phyloP scores from a whole-genome alignment of 2,329 filamentous ascomycete genomes.

The Aspergillus melleus region DNA sequence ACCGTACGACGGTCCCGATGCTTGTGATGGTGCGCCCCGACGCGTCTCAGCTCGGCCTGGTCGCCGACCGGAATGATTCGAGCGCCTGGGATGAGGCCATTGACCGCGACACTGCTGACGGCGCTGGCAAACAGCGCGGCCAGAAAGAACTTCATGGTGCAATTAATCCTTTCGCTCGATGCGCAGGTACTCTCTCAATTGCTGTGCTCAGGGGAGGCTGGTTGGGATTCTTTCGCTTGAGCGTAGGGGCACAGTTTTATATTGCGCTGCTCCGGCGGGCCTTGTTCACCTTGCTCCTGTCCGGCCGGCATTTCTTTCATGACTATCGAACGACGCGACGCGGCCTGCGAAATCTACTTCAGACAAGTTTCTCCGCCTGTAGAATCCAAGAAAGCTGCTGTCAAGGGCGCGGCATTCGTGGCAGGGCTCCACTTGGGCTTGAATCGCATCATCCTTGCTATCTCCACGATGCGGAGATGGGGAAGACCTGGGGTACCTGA shows the following conservation, averaged over 20 bases:
- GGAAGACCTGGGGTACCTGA: background rate
- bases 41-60: slow-evolving; percentile 14
- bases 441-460: background rate
- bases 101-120: slow-evolving; percentile 18
- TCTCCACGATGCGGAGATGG: slow-evolving; percentile 17
- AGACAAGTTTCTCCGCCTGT: slow-evolving; percentile 28
- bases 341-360: background rate
- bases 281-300: background rate
- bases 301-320: too few relatives aligned
- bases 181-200: background rate
- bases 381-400: slow-evolving; percentile 4
- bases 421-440: background rate
- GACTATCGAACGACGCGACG: background rate
- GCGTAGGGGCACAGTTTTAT: background rate
- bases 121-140: slow-evolving; percentile 22
- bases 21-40: slow-evolving; percentile 27
- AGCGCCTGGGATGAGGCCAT: slow-evolving; percentile 25
- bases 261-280: background rate
- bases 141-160: slow-evolving; percentile 27
- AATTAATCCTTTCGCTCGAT: background rate
- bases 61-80: slow-evolving; percentile 26
- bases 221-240: background rate
- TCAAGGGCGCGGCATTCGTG: too few relatives aligned
- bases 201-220: background rate
- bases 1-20: slow-evolving; percentile 45